Percentiles rank a stretch among this genome's conserved stretches.
Evolutionary conservation across 2,329 filamentous ascomycete species (phyloP).

Genomic region (Sclerotinia subarctica): DNA sequence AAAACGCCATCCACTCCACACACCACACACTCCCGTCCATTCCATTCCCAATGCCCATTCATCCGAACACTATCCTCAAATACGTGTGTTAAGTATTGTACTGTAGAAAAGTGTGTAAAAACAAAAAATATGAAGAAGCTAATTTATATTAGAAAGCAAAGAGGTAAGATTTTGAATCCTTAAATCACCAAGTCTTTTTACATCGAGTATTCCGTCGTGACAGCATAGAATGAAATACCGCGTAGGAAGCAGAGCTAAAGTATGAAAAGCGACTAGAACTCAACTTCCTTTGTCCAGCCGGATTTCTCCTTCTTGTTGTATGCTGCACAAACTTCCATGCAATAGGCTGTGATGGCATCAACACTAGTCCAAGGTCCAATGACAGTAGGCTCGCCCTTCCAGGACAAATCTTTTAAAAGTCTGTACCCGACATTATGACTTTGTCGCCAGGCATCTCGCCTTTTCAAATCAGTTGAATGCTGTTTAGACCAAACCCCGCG

Average conservation of each 20-base stretch:
- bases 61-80: not conserved
- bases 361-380: conserved; percentile 20
- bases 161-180: too few relatives aligned
- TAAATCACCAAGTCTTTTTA: not conserved
- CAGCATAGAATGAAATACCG: not conserved
- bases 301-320: conserved; percentile 21
- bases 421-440: conserved; percentile 3
- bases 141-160: conserved; percentile 4
- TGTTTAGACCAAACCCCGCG: not conserved
- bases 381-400: not conserved
- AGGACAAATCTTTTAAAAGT: not conserved
- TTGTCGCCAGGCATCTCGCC: conserved; percentile 13
- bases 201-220: not conserved
- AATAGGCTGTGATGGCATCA: conserved; percentile 6
- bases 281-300: conserved; percentile 20
- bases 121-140: conserved; percentile 6
- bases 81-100: not conserved
- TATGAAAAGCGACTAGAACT: conserved; percentile 10
- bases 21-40: not conserved
- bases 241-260: not conserved
- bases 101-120: conserved; percentile 5
- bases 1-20: conserved; percentile 7
- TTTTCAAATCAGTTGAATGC: not conserved
- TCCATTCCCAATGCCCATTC: not conserved
- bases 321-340: conserved; percentile 19